Percentiles rank a stretch among this genome's conserved stretches.
Evolutionary conservation across 2,329 filamentous ascomycete species (phyloP).

Genomic region (Colletotrichum melonis): DNA sequence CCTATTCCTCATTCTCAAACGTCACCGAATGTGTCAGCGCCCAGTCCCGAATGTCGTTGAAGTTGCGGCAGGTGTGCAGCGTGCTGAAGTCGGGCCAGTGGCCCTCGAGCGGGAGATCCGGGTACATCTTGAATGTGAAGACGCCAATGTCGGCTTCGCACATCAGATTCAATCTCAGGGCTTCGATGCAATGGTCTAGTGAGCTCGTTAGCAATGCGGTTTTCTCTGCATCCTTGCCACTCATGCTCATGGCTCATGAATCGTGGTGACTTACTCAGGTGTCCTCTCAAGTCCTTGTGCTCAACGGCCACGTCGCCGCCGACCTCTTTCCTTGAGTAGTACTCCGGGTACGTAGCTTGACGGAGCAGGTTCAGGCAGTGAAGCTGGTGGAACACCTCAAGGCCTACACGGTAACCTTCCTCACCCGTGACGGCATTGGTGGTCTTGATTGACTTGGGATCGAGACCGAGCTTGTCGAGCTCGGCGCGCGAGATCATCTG

Average conservation of each 20-base stretch:
- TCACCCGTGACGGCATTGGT: conserved; percentile 66
- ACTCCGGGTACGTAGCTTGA: conserved; percentile 61
- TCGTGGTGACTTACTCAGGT: conserved; percentile 49
- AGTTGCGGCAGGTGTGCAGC: conserved; percentile 65
- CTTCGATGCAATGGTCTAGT: conserved; percentile 64
- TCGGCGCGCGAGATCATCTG: conserved; percentile 68
- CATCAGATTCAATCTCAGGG: conserved; percentile 63
- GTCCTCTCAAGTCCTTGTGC: conserved; percentile 53
- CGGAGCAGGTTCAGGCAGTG: conserved; percentile 62
- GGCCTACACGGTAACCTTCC: conserved; percentile 68
- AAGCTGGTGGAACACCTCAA: conserved; percentile 69
- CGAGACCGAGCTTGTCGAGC: conserved; percentile 62
- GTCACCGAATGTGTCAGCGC: conserved; percentile 62
- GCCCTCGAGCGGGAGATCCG: conserved; percentile 56
- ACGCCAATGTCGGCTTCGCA: conserved; percentile 66
- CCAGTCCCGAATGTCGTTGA: conserved; percentile 62
- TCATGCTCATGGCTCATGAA: background rate
- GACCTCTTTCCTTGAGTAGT: conserved; percentile 54
- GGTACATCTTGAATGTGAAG: conserved; percentile 63
- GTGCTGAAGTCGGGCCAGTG: conserved; percentile 68
- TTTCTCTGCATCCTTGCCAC: background rate
- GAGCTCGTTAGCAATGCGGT: background rate
- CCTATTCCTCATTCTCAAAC: conserved; percentile 54
- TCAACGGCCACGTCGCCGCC: conserved; percentile 61
- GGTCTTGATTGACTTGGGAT: conserved; percentile 65